Conservation (phyloP, 108 stramenopile genomes). For the Bacterosira constricta region DNA sequence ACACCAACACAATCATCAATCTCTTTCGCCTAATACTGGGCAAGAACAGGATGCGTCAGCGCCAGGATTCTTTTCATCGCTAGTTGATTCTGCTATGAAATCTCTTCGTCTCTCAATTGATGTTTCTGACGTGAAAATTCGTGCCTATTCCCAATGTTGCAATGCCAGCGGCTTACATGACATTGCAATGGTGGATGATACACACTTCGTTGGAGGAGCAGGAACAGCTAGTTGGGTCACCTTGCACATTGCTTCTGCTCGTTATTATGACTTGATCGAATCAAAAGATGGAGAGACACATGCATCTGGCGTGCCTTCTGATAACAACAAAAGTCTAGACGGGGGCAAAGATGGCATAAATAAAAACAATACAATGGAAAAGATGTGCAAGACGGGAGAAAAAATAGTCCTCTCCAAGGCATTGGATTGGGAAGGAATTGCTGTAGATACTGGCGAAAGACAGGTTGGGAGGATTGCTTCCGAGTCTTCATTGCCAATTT, state of each 20-base stretch:
- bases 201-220: background rate
- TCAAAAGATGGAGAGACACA: background rate
- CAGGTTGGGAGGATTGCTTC: background rate
- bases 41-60: background rate
- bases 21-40: background rate
- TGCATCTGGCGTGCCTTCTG: no score
- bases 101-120: constrained; percentile 39
- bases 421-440: constrained; percentile 20
- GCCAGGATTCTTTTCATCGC: constrained; percentile 35
- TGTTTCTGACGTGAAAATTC: constrained; percentile 20
- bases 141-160: constrained; percentile 21
- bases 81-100: constrained; percentile 44
- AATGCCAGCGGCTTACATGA: background rate
- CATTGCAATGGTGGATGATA: background rate
- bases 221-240: constrained; percentile 34
- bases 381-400: constrained; percentile 15
- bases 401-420: constrained; percentile 27
- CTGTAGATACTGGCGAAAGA: constrained; percentile 1
- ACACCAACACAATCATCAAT: background rate
- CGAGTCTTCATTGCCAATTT: background rate
- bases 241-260: constrained; percentile 46
- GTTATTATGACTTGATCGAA: constrained; percentile 62
- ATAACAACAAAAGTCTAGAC: background rate
- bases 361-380: background rate
- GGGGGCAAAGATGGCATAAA: constrained; percentile 24